phyloP scores from a whole-genome alignment of 2,329 filamentous ascomycete species.

The Colletotrichum simmondsii region DNA sequence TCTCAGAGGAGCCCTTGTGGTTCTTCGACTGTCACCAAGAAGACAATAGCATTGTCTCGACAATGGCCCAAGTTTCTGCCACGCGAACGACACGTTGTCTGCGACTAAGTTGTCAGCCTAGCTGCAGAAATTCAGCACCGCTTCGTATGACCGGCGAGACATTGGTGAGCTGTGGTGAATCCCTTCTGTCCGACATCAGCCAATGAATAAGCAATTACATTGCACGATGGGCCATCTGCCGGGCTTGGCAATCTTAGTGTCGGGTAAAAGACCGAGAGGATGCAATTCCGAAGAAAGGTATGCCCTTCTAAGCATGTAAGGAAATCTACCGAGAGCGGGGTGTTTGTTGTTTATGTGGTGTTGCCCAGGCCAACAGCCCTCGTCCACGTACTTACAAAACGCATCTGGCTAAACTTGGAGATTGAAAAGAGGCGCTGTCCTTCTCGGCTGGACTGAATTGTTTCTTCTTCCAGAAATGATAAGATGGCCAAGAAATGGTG shows the following conservation, averaged over 20 bases:
- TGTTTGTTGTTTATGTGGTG: neutral
- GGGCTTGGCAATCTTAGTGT: conserved; percentile 7
- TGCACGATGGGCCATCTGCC: conserved; percentile 13
- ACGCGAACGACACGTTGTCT: neutral
- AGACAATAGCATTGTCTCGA: neutral
- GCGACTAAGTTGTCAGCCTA: neutral
- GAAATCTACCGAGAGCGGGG: conserved; percentile 24
- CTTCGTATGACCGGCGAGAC: neutral
- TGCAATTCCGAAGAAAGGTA: neutral
- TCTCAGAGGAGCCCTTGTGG: neutral
- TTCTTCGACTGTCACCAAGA: too few species aligned
- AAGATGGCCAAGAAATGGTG: conserved; percentile 27
- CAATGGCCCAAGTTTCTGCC: neutral
- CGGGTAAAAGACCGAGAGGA: conserved; percentile 25
- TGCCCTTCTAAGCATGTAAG: neutral
- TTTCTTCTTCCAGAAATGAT: conserved; percentile 29
- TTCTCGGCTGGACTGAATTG: neutral
- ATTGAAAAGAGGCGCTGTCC: neutral
- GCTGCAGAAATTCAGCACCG: neutral
- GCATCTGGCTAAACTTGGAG: conserved; percentile 18
- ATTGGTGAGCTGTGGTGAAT: neutral
- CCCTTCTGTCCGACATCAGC: neutral
- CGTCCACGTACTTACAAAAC: neutral
- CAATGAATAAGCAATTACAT: conserved; percentile 3
- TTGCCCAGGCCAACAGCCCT: conserved; percentile 10